These are phyloP conservation scores for Aureobasidium sp. DNA, from an alignment of 2,329 filamentous ascomycete species.

Conservation along the genomic window DNA sequence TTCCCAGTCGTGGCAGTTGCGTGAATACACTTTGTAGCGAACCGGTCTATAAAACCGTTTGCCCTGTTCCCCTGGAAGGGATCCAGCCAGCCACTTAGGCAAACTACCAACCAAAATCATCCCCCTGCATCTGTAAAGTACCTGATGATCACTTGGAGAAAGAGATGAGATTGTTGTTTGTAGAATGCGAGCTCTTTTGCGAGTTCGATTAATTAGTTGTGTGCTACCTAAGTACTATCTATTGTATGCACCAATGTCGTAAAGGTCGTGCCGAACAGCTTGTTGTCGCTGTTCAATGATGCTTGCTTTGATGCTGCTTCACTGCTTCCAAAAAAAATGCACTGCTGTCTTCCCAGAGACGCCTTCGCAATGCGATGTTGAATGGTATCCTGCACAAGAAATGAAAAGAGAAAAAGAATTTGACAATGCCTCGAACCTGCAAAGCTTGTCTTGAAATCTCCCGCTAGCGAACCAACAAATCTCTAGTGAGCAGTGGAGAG, in stretches of 20 bases:
- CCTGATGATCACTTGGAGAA: constrained; percentile 7
- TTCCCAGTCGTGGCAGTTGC: constrained; percentile 12
- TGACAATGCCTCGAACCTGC: constrained; percentile 14
- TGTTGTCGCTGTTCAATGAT: not conserved
- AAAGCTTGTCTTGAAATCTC: constrained; percentile 5
- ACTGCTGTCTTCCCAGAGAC: constrained; percentile 5
- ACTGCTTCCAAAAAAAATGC: not conserved
- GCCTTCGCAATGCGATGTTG: constrained; percentile 14
- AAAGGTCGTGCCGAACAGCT: constrained; percentile 2
- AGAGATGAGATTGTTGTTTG: not conserved
- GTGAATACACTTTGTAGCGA: not conserved
- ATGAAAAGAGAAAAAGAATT: not conserved
- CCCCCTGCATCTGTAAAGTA: constrained; percentile 8
- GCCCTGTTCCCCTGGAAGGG: not conserved
- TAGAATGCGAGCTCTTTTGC: constrained; percentile 8
- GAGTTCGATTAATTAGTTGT: constrained; percentile 8
- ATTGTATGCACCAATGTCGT: constrained; percentile 14
- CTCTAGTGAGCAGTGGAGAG: constrained; percentile 25
- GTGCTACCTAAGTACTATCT: constrained; percentile 14
- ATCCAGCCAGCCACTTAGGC: constrained; percentile 5
- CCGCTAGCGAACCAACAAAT: not conserved
- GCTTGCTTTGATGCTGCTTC: not conserved
- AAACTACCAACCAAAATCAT: not conserved
- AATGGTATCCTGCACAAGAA: constrained; percentile 15
- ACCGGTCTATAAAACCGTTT: constrained; percentile 14